Evolutionary conservation across 805 yeast species (phyloP).

Genomic region (Ogataea saltuana): DNA sequence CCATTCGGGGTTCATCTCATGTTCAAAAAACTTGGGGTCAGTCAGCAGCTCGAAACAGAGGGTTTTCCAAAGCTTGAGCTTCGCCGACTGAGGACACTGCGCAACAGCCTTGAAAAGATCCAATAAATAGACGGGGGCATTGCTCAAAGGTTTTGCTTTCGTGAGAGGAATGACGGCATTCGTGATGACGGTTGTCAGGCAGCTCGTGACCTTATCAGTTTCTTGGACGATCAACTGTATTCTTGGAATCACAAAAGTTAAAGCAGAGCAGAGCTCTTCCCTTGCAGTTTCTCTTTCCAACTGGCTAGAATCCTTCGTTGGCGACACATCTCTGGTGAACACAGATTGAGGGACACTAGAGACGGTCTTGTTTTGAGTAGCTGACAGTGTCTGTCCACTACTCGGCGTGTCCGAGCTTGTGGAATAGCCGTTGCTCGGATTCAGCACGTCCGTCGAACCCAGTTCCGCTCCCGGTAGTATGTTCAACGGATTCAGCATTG

Average conservation of each 20-base stretch:
- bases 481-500: constrained; percentile 27
- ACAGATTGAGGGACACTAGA: constrained; percentile 7
- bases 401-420: too few species aligned
- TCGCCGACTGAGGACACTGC: constrained; percentile 38
- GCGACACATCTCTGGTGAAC: constrained; percentile 12
- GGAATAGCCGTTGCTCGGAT: not conserved
- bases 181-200: constrained; percentile 53
- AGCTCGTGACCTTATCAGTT: constrained; percentile 55
- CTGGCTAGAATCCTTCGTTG: constrained; percentile 11
- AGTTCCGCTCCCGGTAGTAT: constrained; percentile 23
- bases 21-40: constrained; percentile 57
- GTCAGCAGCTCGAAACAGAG: constrained; percentile 62
- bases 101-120: constrained; percentile 42
- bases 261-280: constrained; percentile 46
- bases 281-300: constrained; percentile 31
- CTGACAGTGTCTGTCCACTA: not conserved
- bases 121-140: constrained; percentile 43
- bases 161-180: constrained; percentile 54
- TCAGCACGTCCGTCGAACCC: constrained; percentile 10
- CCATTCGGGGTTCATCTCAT: constrained; percentile 48
- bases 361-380: constrained; percentile 3
- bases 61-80: constrained; percentile 60
- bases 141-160: constrained; percentile 43
- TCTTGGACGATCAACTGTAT: constrained; percentile 52
- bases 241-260: constrained; percentile 42